phyloP scores from a whole-genome alignment of 1,284 basidiomycete species.

The Fomitiporia mediterranea region DNA sequence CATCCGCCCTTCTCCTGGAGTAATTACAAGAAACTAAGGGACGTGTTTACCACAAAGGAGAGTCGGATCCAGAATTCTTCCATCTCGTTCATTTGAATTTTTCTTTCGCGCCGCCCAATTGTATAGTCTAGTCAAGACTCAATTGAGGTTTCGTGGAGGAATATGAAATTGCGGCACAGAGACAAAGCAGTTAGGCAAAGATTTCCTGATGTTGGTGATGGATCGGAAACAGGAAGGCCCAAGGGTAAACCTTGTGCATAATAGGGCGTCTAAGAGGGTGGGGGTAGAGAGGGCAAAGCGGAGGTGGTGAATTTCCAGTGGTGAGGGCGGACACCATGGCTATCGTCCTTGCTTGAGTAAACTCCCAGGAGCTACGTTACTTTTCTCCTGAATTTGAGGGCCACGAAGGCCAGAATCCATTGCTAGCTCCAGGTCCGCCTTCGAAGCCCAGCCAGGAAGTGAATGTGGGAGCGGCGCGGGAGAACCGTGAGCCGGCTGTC shows the following conservation, averaged over 20 bases:
- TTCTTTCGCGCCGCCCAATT: too few relatives aligned
- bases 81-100: background rate
- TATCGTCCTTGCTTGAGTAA: background rate
- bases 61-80: background rate
- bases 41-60: background rate
- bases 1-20: background rate
- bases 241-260: background rate
- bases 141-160: too few relatives aligned
- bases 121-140: too few relatives aligned
- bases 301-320: background rate
- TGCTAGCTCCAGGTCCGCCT: background rate
- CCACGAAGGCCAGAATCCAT: background rate
- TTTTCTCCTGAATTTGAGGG: background rate
- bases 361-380: background rate
- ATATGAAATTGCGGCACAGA: background rate
- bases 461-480: conserved; percentile 1
- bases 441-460: background rate
- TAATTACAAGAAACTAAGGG: background rate
- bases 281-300: background rate
- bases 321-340: background rate
- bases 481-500: background rate
- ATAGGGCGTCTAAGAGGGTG: background rate
- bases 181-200: background rate
- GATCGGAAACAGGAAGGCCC: background rate
- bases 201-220: background rate